Evolutionary conservation across 306 rosid genomes (phyloP).

Genomic region (Quillaja saponaria): DNA sequence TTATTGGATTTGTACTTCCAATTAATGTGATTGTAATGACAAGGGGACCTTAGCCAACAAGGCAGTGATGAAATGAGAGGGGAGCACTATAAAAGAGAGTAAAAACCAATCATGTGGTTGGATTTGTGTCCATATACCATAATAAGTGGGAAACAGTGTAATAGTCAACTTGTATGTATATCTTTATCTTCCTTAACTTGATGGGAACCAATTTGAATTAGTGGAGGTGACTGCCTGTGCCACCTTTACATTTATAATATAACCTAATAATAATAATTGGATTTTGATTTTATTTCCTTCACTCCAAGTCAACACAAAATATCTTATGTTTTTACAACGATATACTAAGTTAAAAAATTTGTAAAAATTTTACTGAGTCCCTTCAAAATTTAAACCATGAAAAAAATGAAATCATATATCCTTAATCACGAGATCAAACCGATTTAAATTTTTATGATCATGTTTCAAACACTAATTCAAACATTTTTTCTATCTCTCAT

Average conservation of each 20-base stretch:
- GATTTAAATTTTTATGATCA: too few species aligned
- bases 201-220: not conserved
- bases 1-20: not conserved
- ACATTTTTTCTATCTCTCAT: too few species aligned
- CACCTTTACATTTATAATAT: not conserved
- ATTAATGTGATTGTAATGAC: slow-evolving; percentile 6
- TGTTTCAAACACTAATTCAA: too few species aligned
- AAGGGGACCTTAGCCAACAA: not conserved
- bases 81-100: not conserved
- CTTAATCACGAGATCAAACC: too few species aligned
- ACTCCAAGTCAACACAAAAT: too few species aligned
- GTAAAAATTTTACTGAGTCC: too few species aligned
- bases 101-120: slow-evolving; percentile 27
- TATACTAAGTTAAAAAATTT: too few species aligned
- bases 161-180: slow-evolving; percentile 44
- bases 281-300: not conserved
- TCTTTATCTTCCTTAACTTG: slow-evolving; percentile 19
- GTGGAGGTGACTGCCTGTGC: slow-evolving; percentile 29
- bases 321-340: too few species aligned
- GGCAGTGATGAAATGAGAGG: not conserved
- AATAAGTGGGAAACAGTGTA: slow-evolving; percentile 47
- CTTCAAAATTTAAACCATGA: too few species aligned
- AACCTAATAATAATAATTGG: not conserved
- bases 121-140: slow-evolving; percentile 35
- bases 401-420: too few species aligned